Evolutionary conservation across 352 stramenopile species (phyloP).

Genomic region (Lagenidium giganteum): DNA sequence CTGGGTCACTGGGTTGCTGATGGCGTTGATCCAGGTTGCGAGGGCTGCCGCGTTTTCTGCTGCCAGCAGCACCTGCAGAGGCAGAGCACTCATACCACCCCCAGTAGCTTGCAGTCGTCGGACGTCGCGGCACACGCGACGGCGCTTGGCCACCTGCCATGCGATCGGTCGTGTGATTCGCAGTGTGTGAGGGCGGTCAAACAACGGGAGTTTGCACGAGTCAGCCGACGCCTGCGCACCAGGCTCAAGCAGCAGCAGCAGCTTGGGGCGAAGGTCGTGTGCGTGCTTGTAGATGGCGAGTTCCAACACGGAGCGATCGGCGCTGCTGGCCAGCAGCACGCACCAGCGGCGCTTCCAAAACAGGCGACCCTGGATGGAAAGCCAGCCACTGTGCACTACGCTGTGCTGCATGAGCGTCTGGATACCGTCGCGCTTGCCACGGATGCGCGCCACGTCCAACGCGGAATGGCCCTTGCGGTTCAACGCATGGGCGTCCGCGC

Average conservation of each 20-base stretch:
- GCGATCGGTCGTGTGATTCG: conserved; percentile 25
- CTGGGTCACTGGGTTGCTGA: no score
- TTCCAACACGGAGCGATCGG: conserved; percentile 33
- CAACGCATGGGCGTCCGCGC: conserved; percentile 35
- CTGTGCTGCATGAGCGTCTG: conserved; percentile 42
- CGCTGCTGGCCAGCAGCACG: conserved; percentile 46
- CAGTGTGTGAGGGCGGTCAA: conserved; percentile 40
- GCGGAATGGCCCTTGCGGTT: conserved; percentile 53
- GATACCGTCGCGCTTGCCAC: conserved; percentile 30
- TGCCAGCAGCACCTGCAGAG: no score
- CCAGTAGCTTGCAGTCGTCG: no score
- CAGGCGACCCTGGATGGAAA: conserved; percentile 31
- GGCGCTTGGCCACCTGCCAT: no score
- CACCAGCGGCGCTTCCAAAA: conserved; percentile 67
- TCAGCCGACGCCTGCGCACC: conserved; percentile 18
- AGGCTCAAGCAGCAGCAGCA: conserved; percentile 38
- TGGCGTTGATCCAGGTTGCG: no score
- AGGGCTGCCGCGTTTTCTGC: no score
- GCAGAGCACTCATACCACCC: no score
- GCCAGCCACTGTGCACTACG: conserved; percentile 49
- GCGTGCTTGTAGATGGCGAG: conserved; percentile 45
- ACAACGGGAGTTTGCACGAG: conserved; percentile 17
- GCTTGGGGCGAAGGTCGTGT: conserved; percentile 26
- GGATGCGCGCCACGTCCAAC: conserved; percentile 53
- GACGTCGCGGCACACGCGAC: no score